Base-by-base conservation (phyloP, 257 asterid species). In the Capsicum baccatum region DNA sequence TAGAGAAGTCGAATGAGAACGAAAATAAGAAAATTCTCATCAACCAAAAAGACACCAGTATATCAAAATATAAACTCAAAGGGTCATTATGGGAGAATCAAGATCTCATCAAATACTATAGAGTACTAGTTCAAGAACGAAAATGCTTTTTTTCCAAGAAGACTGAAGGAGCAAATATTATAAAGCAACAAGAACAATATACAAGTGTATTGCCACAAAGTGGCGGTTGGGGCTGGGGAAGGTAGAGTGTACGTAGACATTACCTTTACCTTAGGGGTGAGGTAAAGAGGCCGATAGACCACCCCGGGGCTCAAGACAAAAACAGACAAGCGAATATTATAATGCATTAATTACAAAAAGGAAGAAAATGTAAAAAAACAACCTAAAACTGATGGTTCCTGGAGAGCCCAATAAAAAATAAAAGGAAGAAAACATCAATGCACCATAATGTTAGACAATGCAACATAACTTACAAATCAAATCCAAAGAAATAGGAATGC, bases 51-150 rank as follows among this genome's bases (percentile, higher is more conserved):
- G 44, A 19, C 13, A 60, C 62, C 8, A 50, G 81, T 50, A 42
- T 70, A 74, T 74, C 80, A 19, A 33, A 21, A 21, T 74, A 74
- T 50, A 57, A 74, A 74, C 44, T 44, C n/a, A 74, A 8, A 50
- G 60, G 37, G 19, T 74, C 62, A 74, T 50, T 50, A 6, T 52
- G 50, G 42, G 60, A 74, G 81, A 50, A 50, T 50, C 81, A 50
- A 73, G n/a, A 50, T 74, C 16, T 74, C 47, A 74, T 48, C 44
- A 39, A 37, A 52, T 19, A 74, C 81, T 50, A 21, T 50, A 39
- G 39, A 74, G 81, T 74, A 74, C 21, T 74, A 19, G 21, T 74
- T 3, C 58, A 21, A 33, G 14, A 13, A 33, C 8, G 3, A 35
- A 78, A 78, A 54, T 54, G 50, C 50, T 54, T 54, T 78, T 13